Base-by-base conservation (phyloP, 306 rosid genomes). In the Oxytropis ochrocephala region DNA sequence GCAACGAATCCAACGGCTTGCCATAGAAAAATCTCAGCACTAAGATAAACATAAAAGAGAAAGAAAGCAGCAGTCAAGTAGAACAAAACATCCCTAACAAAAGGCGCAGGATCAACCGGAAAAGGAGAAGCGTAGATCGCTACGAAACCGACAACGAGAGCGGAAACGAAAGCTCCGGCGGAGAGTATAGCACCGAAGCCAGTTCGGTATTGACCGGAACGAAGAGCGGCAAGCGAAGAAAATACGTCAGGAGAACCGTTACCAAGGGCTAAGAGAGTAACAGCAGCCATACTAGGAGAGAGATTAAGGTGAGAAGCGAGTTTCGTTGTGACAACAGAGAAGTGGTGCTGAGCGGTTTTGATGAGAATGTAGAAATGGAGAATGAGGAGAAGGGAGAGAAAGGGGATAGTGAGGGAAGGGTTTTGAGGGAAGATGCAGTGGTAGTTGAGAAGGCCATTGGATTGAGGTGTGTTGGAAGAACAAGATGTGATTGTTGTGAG, bases 231-330 rank as follows among this genome's bases (percentile, higher is more conserved):
- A 46, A 85, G 85, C 24, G 98, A 94, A 4, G 92, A 74, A 64
- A 94, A 90, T 18, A 94, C 94, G 75, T 88, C 98, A 9, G 98
- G 97, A 1, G 96, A 89, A 33, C 98, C 97, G 77, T 94, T 94
- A 53, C 98, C 98, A 53, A 94, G 84, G 1, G 97, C 84, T 32
- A 94, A 74, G 55, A 94, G 90, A 0, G 98, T 94, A 17, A 94
- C 98, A 19, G 97, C 97, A 38, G 86, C 98, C 94, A 94, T 90
- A 72, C 82, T 76, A 2, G 97, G 97, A 0, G 96, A 88, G 66
- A 94, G 77, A 30, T 74, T 76, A 77, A 94, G 94, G 69, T 87
- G 90, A 38, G 64, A 56, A 0, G 94, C 84, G 70, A 94, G 97
- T 38, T 81, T 83, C 43, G 97, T 88, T 57, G 96, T 88, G 77